These are phyloP conservation scores for Umbelopsis sp. DNA, from an alignment of 371 early-diverging fungal species.

Conservation along the genomic window DNA sequence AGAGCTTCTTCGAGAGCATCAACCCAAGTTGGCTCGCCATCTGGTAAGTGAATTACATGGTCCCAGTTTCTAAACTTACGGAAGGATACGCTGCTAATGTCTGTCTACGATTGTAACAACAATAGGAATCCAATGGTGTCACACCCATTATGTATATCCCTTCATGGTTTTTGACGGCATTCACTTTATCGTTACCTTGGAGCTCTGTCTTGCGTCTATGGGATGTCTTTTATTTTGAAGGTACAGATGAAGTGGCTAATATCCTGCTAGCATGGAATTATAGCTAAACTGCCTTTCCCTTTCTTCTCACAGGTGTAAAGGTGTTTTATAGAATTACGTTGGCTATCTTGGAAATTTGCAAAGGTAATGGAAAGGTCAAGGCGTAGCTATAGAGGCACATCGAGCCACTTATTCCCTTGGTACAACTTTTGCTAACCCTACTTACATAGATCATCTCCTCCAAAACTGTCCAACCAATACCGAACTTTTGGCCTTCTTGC, in stretches of 20 bases:
- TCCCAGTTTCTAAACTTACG: too few relatives aligned
- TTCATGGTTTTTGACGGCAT: conserved; percentile 94
- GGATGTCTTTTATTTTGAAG: conserved; percentile 91
- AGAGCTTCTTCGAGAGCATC: conserved; percentile 69
- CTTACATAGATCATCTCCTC: conserved; percentile 56
- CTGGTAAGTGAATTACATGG: conserved; percentile 48
- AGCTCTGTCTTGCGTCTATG: conserved; percentile 87
- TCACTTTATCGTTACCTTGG: conserved; percentile 92
- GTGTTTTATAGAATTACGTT: conserved; percentile 85
- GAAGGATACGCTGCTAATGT: too few relatives aligned
- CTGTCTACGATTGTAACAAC: too few relatives aligned
- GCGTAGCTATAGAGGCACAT: too few relatives aligned
- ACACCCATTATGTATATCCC: conserved; percentile 88
- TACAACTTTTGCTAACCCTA: too few relatives aligned
- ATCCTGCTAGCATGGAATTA: too few relatives aligned
- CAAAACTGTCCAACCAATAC: conserved; percentile 77
- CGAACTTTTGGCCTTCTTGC: conserved; percentile 74
- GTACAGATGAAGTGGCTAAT: conserved; percentile 24
- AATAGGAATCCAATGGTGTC: conserved; percentile 70
- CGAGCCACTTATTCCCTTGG: too few relatives aligned
- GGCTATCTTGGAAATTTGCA: conserved; percentile 73
- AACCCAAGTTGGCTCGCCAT: conserved; percentile 75
- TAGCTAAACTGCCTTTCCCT: neutral
- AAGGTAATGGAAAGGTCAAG: conserved; percentile 38
- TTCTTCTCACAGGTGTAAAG: conserved; percentile 62